phyloP scores from a whole-genome alignment of 1,139 yeast species.

The Suzukiozyma palmioleophila region DNA sequence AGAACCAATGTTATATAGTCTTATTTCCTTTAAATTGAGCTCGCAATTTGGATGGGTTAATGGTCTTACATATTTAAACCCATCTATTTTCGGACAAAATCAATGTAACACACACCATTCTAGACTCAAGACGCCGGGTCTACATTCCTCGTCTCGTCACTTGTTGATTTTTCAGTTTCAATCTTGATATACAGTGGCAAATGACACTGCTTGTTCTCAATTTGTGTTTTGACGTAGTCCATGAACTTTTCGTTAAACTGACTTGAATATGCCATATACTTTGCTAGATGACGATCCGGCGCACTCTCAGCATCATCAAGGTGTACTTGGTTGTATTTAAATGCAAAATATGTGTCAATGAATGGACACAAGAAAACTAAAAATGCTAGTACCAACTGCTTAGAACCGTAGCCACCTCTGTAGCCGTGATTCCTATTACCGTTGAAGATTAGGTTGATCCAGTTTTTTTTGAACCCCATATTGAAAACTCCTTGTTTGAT shows the following conservation, averaged over 20 bases:
- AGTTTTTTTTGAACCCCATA: conserved; percentile 28
- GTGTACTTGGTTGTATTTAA: conserved; percentile 5
- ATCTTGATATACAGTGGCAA: conserved; percentile 17
- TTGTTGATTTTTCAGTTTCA: neutral
- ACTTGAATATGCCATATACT: conserved; percentile 10
- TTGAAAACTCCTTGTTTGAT: conserved; percentile 23
- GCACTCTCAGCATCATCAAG: conserved; percentile 7
- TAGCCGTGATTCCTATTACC: conserved; percentile 22
- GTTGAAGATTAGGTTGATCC: conserved; percentile 31
- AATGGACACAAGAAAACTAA: conserved; percentile 26
- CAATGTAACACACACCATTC: too few relatives aligned
- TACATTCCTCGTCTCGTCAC: too few relatives aligned
- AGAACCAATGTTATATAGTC: too few relatives aligned
- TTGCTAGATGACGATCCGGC: conserved; percentile 4
- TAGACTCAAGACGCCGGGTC: too few relatives aligned
- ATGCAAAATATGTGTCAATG: conserved; percentile 20
- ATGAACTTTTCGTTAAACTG: conserved; percentile 18
- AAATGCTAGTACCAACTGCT: conserved; percentile 15
- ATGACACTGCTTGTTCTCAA: conserved; percentile 16
- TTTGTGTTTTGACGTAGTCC: conserved; percentile 15
- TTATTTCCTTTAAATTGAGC: too few relatives aligned
- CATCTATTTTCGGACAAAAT: too few relatives aligned
- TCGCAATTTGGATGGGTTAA: too few relatives aligned
- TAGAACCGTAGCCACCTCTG: conserved; percentile 7
- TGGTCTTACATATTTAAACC: too few relatives aligned